Percentiles rank a stretch among this genome's conserved stretches.
Conservation (phyloP, 1,139 yeast species). For the Saccharomyces hybrid region DNA sequence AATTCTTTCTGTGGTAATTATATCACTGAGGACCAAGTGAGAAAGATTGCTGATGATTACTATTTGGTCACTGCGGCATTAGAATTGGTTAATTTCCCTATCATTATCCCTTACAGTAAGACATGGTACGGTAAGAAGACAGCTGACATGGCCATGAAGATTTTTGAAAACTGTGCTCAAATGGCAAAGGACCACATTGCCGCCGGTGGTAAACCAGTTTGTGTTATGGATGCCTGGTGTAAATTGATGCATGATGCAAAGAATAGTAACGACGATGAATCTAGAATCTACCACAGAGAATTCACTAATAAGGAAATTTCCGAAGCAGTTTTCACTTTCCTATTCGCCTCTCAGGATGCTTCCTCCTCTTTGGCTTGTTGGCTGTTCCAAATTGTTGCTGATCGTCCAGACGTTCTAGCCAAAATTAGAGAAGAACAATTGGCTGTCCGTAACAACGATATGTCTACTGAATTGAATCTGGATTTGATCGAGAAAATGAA, state of each 20-base stretch:
- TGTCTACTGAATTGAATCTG: constrained; percentile 50
- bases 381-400: constrained; percentile 94
- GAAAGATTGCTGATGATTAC: constrained; percentile 83
- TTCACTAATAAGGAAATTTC: constrained; percentile 88
- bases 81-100: constrained; percentile 95
- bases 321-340: constrained; percentile 90
- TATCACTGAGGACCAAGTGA: constrained; percentile 84
- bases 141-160: constrained; percentile 89
- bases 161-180: constrained; percentile 81
- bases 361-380: constrained; percentile 97
- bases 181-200: constrained; percentile 74
- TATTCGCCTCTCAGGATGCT: constrained; percentile 97
- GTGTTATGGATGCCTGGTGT: constrained; percentile 96
- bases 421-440: constrained; percentile 91
- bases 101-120: constrained; percentile 88
- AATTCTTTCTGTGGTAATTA: constrained; percentile 94
- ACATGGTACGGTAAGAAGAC: constrained; percentile 96
- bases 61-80: constrained; percentile 88
- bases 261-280: constrained; percentile 39
- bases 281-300: constrained; percentile 63
- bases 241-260: constrained; percentile 72
- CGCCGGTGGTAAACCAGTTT: constrained; percentile 68
- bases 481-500: constrained; percentile 79
- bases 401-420: constrained; percentile 79
- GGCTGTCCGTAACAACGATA: constrained; percentile 71